Evolutionary conservation across 805 yeast genomes (phyloP), one percentile per base, ranked within the genome.

Genomic region (Spathaspora sp.): DNA sequence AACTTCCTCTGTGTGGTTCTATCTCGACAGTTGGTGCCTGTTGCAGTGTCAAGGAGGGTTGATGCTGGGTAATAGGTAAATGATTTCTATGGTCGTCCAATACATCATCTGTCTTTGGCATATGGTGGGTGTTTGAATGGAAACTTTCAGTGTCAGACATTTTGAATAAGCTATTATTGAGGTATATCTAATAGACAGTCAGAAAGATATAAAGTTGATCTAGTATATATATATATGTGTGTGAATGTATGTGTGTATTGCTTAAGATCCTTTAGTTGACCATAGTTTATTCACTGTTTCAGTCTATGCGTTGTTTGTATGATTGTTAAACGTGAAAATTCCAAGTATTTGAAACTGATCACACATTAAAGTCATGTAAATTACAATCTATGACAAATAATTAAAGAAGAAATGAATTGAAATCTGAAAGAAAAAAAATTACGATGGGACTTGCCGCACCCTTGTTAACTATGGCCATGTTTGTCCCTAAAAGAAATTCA

Each of bases 111-210:
- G 52, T 44, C 20, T 46, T 46, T n/a, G 48, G 26, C 12, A 43
- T 16, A 12, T 32, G 23, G 62, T 49, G 28, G n/a, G 69, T 61
- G 19, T 58, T 61, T 28, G 67, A 63, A 54, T 58, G 63, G 60
- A 58, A 67, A 55, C 73, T 68, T 58, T 72, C 77, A 44, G 66
- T 59, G 60, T 73, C 78, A 45, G 77, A 73, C 78, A 73, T 73
- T 35, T 31, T 51, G 26, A 38, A 42, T 44, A 48, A 16, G 43
- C 26, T 18, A 17, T 17, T 17, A 5, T 10, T 40, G 8, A n/a
- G 5, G 9, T 35, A n/a, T n/a, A n/a, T n/a, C n/a, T n/a, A n/a
- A n/a, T n/a, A n/a, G n/a, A n/a, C n/a, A n/a, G n/a, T n/a, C n/a
- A n/a, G n/a, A n/a, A 16, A 11, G 40, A n/a, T 35, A 16, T 35